A percentile compares a stretch with the other conserved stretches of the same genome.
Evolutionary conservation across 2,329 filamentous ascomycete genomes (phyloP).

Genomic region (Hypoxylon rubiginosum): DNA sequence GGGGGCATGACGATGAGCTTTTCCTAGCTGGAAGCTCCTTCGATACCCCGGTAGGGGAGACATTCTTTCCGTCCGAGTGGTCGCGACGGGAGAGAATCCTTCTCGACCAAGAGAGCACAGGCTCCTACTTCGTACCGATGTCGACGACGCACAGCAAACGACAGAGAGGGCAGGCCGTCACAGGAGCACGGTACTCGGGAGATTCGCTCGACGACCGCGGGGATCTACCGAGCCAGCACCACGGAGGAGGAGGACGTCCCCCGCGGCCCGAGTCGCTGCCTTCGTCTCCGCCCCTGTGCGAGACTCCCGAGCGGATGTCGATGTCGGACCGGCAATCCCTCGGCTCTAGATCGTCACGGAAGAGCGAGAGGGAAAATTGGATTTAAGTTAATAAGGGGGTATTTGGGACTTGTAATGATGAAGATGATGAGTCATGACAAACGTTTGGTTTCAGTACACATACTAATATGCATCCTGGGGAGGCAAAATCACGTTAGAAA

Average conservation of each 20-base stretch:
- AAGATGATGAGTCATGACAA: not conserved
- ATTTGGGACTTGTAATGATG: not conserved
- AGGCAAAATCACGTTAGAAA: not conserved
- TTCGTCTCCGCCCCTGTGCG: not conserved
- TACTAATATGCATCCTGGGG: not conserved
- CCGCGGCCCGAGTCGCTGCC: not conserved
- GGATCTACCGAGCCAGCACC: constrained; percentile 39
- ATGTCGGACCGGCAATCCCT: not conserved
- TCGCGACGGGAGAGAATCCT: constrained; percentile 18
- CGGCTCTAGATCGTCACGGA: constrained; percentile 2
- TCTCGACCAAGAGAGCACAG: constrained; percentile 7
- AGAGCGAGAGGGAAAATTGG: constrained; percentile 22
- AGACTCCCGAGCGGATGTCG: not conserved
- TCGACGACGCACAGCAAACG: not conserved
- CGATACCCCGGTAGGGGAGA: constrained; percentile 9
- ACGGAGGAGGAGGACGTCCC: not conserved
- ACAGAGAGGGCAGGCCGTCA: not conserved
- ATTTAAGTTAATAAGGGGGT: constrained; percentile 17
- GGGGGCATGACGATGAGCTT: constrained; percentile 35
- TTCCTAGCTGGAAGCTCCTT: constrained; percentile 23
- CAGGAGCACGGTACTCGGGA: not conserved
- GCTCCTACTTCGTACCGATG: not conserved
- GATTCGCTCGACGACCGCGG: constrained; percentile 24
- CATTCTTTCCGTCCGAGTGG: constrained; percentile 43
- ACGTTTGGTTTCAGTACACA: not conserved